Evolutionary conservation across 371 early-diverging fungal genomes (phyloP).

Genomic region (Apophysomyces sp.): DNA sequence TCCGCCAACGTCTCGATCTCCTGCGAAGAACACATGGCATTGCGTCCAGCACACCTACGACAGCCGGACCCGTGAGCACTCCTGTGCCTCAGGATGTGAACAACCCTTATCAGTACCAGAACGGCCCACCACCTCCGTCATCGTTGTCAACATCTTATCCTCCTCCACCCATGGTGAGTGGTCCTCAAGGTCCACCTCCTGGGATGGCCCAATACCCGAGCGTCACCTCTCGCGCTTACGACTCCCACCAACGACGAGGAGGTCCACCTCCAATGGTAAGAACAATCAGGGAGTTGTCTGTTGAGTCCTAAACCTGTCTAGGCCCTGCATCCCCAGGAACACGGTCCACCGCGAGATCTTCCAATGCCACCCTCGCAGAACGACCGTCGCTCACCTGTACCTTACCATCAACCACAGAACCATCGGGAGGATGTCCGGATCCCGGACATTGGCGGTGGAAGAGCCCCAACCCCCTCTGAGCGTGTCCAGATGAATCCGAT

Average conservation of each 20-base stretch:
- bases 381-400: constrained; percentile 24
- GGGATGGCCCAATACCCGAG: constrained; percentile 13
- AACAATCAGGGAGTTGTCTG: neutral
- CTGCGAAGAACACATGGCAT: constrained; percentile 26
- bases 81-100: constrained; percentile 65
- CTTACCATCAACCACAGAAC: constrained; percentile 8
- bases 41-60: neutral
- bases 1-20: constrained; percentile 74
- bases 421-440: constrained; percentile 25
- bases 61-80: constrained; percentile 21
- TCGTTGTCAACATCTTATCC: constrained; percentile 1
- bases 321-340: neutral
- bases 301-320: too few species aligned
- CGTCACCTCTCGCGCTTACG: neutral
- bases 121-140: constrained; percentile 4
- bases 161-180: constrained; percentile 3
- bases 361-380: constrained; percentile 16
- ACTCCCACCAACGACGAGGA: constrained; percentile 7
- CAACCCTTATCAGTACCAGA: constrained; percentile 46
- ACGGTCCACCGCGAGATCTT: constrained; percentile 27
- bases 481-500: constrained; percentile 34
- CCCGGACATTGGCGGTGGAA: constrained; percentile 37
- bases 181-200: constrained; percentile 11
- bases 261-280: neutral
- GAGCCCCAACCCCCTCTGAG: constrained; percentile 33